Evolutionary conservation across 441 rosid species (phyloP).

Genomic region (Geranium incanum): DNA sequence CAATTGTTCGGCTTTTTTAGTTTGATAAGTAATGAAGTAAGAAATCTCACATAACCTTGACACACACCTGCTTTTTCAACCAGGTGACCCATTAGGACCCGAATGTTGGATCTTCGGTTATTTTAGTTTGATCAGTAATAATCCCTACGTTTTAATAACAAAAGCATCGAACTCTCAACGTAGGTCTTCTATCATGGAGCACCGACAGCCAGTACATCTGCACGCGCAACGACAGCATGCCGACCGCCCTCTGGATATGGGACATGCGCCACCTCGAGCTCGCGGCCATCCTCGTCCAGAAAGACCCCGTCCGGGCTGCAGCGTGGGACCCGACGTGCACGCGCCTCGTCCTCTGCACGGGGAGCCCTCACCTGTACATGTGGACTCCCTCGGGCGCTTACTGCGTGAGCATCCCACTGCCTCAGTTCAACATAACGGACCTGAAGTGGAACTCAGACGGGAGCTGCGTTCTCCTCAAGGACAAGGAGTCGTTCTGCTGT

Average conservation of each 20-base stretch:
- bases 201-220: slow-evolving; percentile 74
- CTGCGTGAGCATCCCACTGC: slow-evolving; percentile 70
- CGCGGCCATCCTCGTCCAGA: slow-evolving; percentile 81
- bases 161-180: slow-evolving; percentile 6
- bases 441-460: slow-evolving; percentile 88
- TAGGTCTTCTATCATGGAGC: slow-evolving; percentile 95
- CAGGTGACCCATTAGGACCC: too few relatives aligned
- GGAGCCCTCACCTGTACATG: slow-evolving; percentile 87
- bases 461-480: slow-evolving; percentile 86
- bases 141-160: too few relatives aligned
- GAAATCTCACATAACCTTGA: too few relatives aligned
- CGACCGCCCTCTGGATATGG: slow-evolving; percentile 89
- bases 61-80: too few relatives aligned
- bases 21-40: too few relatives aligned
- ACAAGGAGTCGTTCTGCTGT: slow-evolving; percentile 82
- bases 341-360: slow-evolving; percentile 77
- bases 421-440: slow-evolving; percentile 61
- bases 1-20: too few relatives aligned
- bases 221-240: slow-evolving; percentile 90
- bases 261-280: slow-evolving; percentile 72
- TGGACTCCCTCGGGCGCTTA: slow-evolving; percentile 94
- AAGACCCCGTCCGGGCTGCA: slow-evolving; percentile 81
- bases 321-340: slow-evolving; percentile 85
- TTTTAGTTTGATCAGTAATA: too few relatives aligned
- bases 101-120: too few relatives aligned